Base-by-base conservation (phyloP, 208 protist species). In the Leishmania major region DNA sequence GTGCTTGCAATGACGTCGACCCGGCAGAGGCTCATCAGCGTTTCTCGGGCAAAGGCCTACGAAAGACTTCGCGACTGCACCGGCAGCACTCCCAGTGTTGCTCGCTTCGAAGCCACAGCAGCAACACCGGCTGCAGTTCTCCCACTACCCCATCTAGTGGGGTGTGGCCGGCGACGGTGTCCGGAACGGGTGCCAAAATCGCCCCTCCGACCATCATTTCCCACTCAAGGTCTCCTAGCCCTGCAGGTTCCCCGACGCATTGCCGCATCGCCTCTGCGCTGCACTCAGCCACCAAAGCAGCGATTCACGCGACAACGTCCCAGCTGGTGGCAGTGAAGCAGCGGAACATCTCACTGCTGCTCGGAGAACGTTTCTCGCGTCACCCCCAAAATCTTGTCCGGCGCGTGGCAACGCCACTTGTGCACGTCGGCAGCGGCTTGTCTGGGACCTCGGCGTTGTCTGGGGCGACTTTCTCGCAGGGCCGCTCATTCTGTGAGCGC, bases 321-420 rank as follows among this genome's bases (percentile, higher is more conserved):
- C 78, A 77, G 40, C 37, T 86, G 15, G 37, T 86, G 11, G 64
- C 67, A 40, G 53, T 78, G 19, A 67, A 83, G 1, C 83, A 80
- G 75, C 78, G 77, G 74, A 86, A 35, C 66, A 86, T 86, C 75
- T 43, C 78, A 17, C 62, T 80, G 51, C n/a, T 86, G n/a, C 40
- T 86, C 31, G 75, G 75, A 8, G 83, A 83, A 66, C 78, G 64
- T 57, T 87, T 83, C 84, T 87, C 84, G 8, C 78, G 79, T 45
- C 75, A 83, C 45, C 75, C 76, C 7, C 66, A 87, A 66, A 77
- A 60, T 40, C 19, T 67, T 19, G 10, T 78, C 53, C 49, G 73
- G 8, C 53, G 73, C 8, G 73, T 37, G 31, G n/a, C 73, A 8
- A n/a, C 73, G 13, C 51, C 51, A n/a, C 51, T 77, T 11, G 4